Evolutionary conservation across 2,329 filamentous ascomycete genomes (phyloP), one percentile per base, ranked within the genome.

Genomic region (Phialophora macrospora): DNA sequence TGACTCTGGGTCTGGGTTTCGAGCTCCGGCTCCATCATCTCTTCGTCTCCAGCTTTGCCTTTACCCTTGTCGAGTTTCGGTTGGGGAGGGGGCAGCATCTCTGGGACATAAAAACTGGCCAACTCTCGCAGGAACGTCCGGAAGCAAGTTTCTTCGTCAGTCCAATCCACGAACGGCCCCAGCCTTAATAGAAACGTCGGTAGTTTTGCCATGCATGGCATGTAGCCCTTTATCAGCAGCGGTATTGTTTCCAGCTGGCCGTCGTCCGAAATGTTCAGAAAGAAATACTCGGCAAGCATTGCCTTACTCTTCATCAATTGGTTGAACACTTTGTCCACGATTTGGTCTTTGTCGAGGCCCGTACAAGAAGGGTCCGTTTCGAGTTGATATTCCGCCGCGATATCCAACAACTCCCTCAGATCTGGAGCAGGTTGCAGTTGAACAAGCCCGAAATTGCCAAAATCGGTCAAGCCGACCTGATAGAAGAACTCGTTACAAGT

Each of bases 211-310:
- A 98, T 80, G 5, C 88, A 88, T 0, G 95, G 96, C 7, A 87
- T 90, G 75, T 99, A 99, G 0, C 92, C 93, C 77, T 93, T 97
- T 54, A 96, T 78, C 41, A 99, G 82, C 8, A 99, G 82, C 0
- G 95, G 96, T 17, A 99, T 89, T 32, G 88, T 88, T 55, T 89
- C 78, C 2, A 99, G 81, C 60, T 94, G 86, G 12, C 93, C 94
- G 0, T 90, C 83, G 0, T 88, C 86, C 0, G 90, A 90, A 41
- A 99, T 88, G 62, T 94, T 88, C 52, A 99, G 80, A 0, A 89
- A 90, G 77, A 99, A 98, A 78, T 99, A 99, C 77, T 99, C 95
- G 2, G 85, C 82, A 0, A 99, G 84, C 91, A 99, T 96, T 73
- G 94, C 90, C 41, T 90, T 85, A 11, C 90, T 86, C 69, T 89